phyloP scores from a whole-genome alignment of 1,139 yeast species.

The Candida pseudoviswanathii region DNA sequence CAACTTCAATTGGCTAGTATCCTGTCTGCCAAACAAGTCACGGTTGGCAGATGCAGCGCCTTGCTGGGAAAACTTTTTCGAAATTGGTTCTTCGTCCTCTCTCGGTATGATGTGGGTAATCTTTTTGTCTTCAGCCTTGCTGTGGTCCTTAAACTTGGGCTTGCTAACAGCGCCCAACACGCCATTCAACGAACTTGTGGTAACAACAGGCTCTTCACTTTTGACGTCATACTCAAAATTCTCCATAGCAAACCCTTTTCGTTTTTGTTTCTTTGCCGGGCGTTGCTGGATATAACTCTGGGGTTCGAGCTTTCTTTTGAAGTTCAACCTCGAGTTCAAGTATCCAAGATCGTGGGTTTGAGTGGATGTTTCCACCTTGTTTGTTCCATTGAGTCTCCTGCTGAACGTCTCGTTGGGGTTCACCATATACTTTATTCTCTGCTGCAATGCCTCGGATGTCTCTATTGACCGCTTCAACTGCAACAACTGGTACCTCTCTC shows the following conservation, averaged over 20 bases:
- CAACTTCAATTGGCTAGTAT: conserved; percentile 22
- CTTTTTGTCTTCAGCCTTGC: conserved; percentile 7
- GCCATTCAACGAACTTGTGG: conserved; percentile 26
- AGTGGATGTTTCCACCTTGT: conserved; percentile 43
- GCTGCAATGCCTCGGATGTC: conserved; percentile 35
- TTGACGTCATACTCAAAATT: conserved; percentile 40
- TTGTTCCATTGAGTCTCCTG: conserved; percentile 13
- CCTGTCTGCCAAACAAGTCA: conserved; percentile 17
- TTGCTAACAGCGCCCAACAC: conserved; percentile 34
- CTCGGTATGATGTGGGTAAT: conserved; percentile 8
- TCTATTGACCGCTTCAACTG: conserved; percentile 43
- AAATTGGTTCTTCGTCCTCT: conserved; percentile 21
- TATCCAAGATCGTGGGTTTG: conserved; percentile 42
- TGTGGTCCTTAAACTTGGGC: conserved; percentile 25
- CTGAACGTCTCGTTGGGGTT: conserved; percentile 43
- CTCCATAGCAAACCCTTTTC: conserved; percentile 33
- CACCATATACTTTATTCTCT: conserved; percentile 40
- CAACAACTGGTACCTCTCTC: conserved; percentile 45
- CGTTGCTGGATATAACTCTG: neutral
- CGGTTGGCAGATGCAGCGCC: conserved; percentile 6
- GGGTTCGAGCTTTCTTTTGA: conserved; percentile 10
- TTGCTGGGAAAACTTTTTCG: conserved; percentile 16
- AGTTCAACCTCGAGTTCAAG: conserved; percentile 24
- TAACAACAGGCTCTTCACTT: conserved; percentile 6
- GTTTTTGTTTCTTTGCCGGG: conserved; percentile 17